Base-by-base conservation (phyloP, 2,329 filamentous ascomycete species). In the Botrytis elliptica region DNA sequence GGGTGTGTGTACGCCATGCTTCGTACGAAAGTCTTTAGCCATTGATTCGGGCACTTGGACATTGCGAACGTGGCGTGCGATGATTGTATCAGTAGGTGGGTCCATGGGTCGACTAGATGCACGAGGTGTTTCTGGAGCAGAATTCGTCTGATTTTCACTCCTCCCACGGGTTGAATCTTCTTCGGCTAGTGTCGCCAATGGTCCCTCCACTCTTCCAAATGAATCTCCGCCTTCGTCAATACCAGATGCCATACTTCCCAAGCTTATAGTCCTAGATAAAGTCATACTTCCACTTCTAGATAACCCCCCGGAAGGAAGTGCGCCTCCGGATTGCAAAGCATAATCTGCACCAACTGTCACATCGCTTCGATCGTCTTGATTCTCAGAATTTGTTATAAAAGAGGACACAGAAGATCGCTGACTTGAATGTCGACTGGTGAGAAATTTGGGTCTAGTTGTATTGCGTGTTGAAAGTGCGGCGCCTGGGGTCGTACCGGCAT, bases 21-120 rank as follows among this genome's bases (percentile, higher is more conserved):
- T 92, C 76, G 91, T 92, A 79, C 92, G 91, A 83, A 96, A 98
- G 81, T 97, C 93, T 77, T 91, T 90, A 6, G 93, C 94, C 74
- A 98, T 86, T 8, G 93, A 96, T 79, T 96, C 94, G 5, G 95
- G 95, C 1, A 98, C 93, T 74, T 95, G 93, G 22, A 98, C 93
- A 79, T 95, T 94, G 78, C 93, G 92, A 64, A 98, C 92, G 80
- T 96, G 95, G 73, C 94, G 92, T 62, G 94, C 91, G 79, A 98
- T 92, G 69, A 94, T 91, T 3, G 94, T 98, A 80, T 98, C 95
- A 1, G 94, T 96, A 3, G 93, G 93, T 10, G 91, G 88, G 33
- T 87, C 85, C 59, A 89, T 83, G 68, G 87, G 84, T 78, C 82
- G 78, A 79, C 82, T 83, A 76, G 88, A 84, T 74, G 90, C 85